phyloP scores from a whole-genome alignment of 2,329 filamentous ascomycete species.

The Cordyceps cateniannulata region DNA sequence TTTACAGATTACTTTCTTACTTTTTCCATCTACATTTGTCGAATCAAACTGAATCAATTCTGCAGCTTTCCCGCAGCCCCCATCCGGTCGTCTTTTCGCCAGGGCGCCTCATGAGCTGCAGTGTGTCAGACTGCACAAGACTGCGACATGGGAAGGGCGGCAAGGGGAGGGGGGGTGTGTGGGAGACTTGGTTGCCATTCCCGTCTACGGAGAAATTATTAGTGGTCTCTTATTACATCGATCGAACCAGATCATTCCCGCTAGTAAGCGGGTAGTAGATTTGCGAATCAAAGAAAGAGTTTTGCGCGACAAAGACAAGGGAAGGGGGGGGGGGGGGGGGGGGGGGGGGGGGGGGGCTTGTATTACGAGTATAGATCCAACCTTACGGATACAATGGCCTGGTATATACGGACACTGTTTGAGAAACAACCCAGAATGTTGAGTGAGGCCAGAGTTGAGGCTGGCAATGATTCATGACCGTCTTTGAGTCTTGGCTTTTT shows the following conservation, averaged over 20 bases:
- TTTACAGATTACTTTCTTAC: no score
- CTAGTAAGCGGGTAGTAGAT: no score
- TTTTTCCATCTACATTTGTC: not conserved
- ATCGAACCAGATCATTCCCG: no score
- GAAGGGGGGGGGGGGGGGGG: no score
- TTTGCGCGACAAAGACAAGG: no score
- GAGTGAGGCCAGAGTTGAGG: not conserved
- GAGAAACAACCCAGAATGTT: not conserved
- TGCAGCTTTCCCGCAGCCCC: not conserved
- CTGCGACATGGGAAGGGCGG: not conserved
- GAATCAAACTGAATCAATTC: slow-evolving; percentile 9
- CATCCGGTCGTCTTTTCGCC: not conserved
- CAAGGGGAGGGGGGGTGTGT: not conserved
- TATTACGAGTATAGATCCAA: no score
- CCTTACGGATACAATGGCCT: no score
- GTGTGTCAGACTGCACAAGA: not conserved
- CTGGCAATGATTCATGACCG: not conserved
- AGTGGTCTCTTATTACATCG: no score
- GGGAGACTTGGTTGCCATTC: not conserved
- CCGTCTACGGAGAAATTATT: no score
- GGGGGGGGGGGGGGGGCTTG: no score
- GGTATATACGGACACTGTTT: no score
- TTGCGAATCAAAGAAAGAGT: no score
- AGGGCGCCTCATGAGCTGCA: not conserved
- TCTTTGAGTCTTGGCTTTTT: not conserved